These are phyloP conservation scores for Ogataea hybrid DNA, from an alignment of 1,139 yeast genomes.

Conservation along the genomic window DNA sequence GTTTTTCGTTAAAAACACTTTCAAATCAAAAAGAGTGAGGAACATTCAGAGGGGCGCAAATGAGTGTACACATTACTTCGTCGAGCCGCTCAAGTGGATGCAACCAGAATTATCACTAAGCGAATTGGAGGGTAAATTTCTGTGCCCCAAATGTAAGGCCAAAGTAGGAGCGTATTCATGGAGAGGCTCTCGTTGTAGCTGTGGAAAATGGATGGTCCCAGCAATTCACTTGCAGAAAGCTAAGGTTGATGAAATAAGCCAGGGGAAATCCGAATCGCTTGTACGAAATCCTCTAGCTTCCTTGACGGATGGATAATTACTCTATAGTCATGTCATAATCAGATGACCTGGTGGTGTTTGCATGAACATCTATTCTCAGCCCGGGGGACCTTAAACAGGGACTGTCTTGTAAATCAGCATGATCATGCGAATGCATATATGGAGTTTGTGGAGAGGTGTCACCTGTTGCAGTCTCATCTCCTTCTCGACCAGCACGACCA, in stretches of 20 bases:
- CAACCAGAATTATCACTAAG: conserved; percentile 63
- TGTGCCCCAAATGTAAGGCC: conserved; percentile 81
- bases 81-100: conserved; percentile 95
- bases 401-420: conserved; percentile 9
- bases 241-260: conserved; percentile 60
- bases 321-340: conserved; percentile 54
- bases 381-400: conserved; percentile 14
- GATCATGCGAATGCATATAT: conserved; percentile 4
- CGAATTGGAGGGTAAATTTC: conserved; percentile 79
- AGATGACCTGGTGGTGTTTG: conserved; percentile 34
- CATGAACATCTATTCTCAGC: conserved; percentile 10
- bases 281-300: background rate
- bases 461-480: conserved; percentile 20
- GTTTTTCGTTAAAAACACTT: conserved; percentile 59
- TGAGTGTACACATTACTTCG: conserved; percentile 78
- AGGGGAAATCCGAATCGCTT: background rate
- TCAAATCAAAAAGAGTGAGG: conserved; percentile 55
- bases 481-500: conserved; percentile 5
- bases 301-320: conserved; percentile 19
- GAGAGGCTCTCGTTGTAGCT: conserved; percentile 93
- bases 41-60: conserved; percentile 54
- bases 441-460: conserved; percentile 24
- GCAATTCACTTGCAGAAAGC: conserved; percentile 81
- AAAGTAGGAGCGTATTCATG: conserved; percentile 89
- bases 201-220: conserved; percentile 96